Percentiles rank a stretch among this genome's conserved stretches.
phyloP scores from a whole-genome alignment of 495 filamentous ascomycete genomes.

The Immersiella caudata region DNA sequence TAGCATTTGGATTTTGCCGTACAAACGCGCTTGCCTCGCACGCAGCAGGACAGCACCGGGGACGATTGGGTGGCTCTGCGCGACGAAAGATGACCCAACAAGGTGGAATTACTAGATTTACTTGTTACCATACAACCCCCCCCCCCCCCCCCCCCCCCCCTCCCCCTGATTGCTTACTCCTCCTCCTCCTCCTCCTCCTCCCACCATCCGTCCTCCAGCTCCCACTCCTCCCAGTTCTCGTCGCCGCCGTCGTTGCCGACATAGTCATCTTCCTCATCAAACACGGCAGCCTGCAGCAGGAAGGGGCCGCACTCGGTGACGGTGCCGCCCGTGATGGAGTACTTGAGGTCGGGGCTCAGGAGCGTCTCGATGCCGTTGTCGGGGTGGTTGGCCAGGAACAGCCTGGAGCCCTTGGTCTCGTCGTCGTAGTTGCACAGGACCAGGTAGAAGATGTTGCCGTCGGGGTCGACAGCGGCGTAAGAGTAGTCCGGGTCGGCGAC shows the following conservation, averaged over 20 bases:
- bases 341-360: slow-evolving; percentile 2
- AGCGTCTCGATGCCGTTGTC: slow-evolving; percentile 9
- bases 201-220: slow-evolving; percentile 17
- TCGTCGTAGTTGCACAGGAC: slow-evolving; percentile 14
- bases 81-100: too few species aligned
- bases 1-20: too few species aligned
- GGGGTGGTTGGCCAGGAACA: slow-evolving; percentile 8
- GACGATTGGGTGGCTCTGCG: too few species aligned
- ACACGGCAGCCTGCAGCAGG: not conserved
- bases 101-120: too few species aligned
- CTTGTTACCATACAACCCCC: not conserved
- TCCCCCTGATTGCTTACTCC: not conserved
- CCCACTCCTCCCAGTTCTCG: slow-evolving; percentile 5
- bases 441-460: not conserved
- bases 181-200: slow-evolving; percentile 6
- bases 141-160: not conserved
- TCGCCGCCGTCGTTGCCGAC: not conserved
- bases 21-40: too few species aligned
- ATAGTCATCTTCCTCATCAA: not conserved
- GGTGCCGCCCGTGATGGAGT: slow-evolving; percentile 2
- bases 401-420: not conserved
- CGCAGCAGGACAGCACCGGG: too few species aligned
- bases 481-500: not conserved
- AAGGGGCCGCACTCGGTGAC: slow-evolving; percentile 9
- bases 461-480: slow-evolving; percentile 1